Conservation (phyloP, 768 basidiomycete genomes). For the Collybiopsis confluens region DNA sequence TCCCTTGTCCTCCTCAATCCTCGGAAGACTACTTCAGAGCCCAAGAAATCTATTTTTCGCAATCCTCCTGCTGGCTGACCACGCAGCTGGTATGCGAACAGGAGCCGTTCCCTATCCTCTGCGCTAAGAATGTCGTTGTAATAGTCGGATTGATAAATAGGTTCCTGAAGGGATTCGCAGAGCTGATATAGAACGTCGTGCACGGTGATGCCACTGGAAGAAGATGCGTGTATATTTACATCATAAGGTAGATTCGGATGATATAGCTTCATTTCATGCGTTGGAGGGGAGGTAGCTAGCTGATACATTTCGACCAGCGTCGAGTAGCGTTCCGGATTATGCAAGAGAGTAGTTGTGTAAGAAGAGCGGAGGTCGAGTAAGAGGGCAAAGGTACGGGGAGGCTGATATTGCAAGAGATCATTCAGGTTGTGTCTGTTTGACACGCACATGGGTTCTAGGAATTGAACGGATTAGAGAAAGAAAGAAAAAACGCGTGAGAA, state of each 20-base stretch:
- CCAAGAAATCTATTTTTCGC: neutral
- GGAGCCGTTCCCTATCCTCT: neutral
- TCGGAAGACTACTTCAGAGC: constrained; percentile 33
- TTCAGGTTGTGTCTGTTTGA: neutral
- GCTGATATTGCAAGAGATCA: neutral
- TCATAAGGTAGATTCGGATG: constrained; percentile 46
- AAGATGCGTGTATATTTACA: constrained; percentile 35
- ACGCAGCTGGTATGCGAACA: constrained; percentile 9
- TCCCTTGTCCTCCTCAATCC: constrained; percentile 25
- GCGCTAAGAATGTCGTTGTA: constrained; percentile 26
- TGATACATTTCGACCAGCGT: constrained; percentile 31
- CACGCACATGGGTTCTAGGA: neutral
- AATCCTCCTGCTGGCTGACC: neutral
- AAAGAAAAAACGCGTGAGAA: neutral
- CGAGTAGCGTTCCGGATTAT: constrained; percentile 1
- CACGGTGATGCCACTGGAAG: constrained; percentile 37
- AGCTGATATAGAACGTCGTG: constrained; percentile 39
- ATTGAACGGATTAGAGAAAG: neutral
- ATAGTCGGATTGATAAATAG: constrained; percentile 36
- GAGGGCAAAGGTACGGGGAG: neutral
- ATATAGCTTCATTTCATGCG: constrained; percentile 39
- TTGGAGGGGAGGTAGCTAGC: constrained; percentile 37
- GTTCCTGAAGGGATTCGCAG: constrained; percentile 26
- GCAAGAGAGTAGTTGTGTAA: neutral
- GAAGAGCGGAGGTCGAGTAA: constrained; percentile 1